Evolutionary conservation across 129 eudicot genomes (phyloP), one percentile per base, ranked within the genome.

Genomic region (Pulicaria dysenterica): DNA sequence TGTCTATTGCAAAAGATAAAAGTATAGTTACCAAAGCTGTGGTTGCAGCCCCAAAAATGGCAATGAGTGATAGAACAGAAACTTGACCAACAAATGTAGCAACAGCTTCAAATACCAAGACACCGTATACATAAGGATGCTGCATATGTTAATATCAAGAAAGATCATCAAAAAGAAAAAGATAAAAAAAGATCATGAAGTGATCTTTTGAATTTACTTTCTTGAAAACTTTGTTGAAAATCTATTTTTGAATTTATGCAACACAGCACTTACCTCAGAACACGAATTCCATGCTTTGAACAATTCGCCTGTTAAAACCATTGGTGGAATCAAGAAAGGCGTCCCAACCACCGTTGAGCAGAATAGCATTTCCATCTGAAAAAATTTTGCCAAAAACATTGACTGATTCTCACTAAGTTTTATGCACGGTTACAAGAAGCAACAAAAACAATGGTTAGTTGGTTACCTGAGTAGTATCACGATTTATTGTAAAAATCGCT

Each of bases 261-360:
- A 58, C 42, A 58, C 3, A 39, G 50, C n/a, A 73, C 82, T 54
- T 76, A 90, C 98, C 87, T 93, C 84, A 67, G 47, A 83, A 83
- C 99, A 94, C 36, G 99, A 82, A 38, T 43, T 90, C 97, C 99
- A 90, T 72, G 99, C 99, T 40, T 68, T 79, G 82, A 88, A 85
- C 67, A 94, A 41, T 79, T 94, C 99, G 48, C 99, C 99, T 7
- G 99, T 94, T 19, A 90, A 16, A 54, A 94, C 50, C 99, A 94
- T 90, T 17, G 99, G 99, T 17, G 89, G 91, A 77, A 94, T 79
- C 65, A 94, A 77, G 87, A 94, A 88, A 48, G 99, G 99, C 79
- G 86, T 77, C 13, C 99, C 99, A 39, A 94, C 97, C 3, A 90
- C 84, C 0, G 99, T 94, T 37, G 99, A 94, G 86, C 99, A 94